phyloP scores from a whole-genome alignment of 1,284 basidiomycete species.

The Phylloporus sp. region DNA sequence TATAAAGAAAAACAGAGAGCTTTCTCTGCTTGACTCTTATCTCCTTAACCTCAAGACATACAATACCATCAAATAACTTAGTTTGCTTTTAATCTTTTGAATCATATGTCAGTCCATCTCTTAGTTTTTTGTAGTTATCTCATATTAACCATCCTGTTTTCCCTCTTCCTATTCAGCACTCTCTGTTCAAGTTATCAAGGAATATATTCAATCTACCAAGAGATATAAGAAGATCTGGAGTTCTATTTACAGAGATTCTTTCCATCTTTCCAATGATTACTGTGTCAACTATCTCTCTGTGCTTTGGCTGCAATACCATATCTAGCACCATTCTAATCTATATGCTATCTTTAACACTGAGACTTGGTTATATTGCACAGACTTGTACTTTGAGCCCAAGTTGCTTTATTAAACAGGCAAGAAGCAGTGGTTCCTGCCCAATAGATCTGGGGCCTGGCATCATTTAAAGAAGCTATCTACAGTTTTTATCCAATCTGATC shows the following conservation, averaged over 20 bases:
- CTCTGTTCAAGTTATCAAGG: not conserved
- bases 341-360: not conserved
- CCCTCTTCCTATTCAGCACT: not conserved
- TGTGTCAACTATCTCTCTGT: not conserved
- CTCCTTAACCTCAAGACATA: no score
- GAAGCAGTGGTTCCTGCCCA: not conserved
- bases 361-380: not conserved
- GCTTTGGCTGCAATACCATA: not conserved
- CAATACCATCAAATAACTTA: no score
- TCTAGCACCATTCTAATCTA: not conserved
- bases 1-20: no score
- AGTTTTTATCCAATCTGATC: not conserved
- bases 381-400: not conserved
- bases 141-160: not conserved
- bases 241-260: not conserved
- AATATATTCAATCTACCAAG: not conserved
- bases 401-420: not conserved
- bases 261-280: not conserved
- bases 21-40: no score
- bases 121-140: not conserved
- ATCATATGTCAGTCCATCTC: not conserved
- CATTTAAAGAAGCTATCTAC: not conserved
- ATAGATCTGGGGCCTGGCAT: not conserved
- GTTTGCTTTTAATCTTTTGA: not conserved
- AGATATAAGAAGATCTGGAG: not conserved